Percentiles rank a stretch among this genome's conserved stretches.
These are phyloP conservation scores for Solanum hybrid DNA, from an alignment of 305 asterid genomes.

Conservation along the genomic window DNA sequence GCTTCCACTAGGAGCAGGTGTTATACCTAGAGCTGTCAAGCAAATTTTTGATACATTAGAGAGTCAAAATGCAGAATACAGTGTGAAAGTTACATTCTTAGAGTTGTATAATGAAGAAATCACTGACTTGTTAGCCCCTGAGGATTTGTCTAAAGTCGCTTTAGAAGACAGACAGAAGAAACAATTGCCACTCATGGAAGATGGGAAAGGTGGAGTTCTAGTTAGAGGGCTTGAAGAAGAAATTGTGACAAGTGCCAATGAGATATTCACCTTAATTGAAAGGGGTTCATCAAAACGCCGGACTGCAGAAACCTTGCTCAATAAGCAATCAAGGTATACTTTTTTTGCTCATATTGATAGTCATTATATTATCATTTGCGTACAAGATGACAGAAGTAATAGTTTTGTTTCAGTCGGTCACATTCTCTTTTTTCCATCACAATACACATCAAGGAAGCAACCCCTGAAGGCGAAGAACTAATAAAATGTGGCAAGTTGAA, in stretches of 20 bases:
- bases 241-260: slow-evolving; percentile 73
- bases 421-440: slow-evolving; percentile 94
- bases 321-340: slow-evolving; percentile 78
- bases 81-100: slow-evolving; percentile 90
- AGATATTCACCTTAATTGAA: slow-evolving; percentile 81
- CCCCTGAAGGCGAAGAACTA: slow-evolving; percentile 99
- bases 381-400: background rate
- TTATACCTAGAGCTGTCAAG: slow-evolving; percentile 81
- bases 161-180: slow-evolving; percentile 82
- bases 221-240: slow-evolving; percentile 96
- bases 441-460: slow-evolving; percentile 93
- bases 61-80: slow-evolving; percentile 86
- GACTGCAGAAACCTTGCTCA: slow-evolving; percentile 86
- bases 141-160: slow-evolving; percentile 55
- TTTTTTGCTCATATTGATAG: background rate
- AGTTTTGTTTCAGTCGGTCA: slow-evolving; percentile 65
- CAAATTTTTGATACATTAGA: slow-evolving; percentile 90
- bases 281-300: slow-evolving; percentile 93
- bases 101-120: slow-evolving; percentile 95
- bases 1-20: slow-evolving; percentile 86
- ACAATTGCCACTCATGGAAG: slow-evolving; percentile 89
- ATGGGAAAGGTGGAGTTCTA: slow-evolving; percentile 95
- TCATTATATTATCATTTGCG: background rate
- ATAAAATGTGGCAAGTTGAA: slow-evolving; percentile 95
- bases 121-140: slow-evolving; percentile 84